Conservation (phyloP, 805 yeast genomes). For the Saccharomycopsis oosterbeekiorum region DNA sequence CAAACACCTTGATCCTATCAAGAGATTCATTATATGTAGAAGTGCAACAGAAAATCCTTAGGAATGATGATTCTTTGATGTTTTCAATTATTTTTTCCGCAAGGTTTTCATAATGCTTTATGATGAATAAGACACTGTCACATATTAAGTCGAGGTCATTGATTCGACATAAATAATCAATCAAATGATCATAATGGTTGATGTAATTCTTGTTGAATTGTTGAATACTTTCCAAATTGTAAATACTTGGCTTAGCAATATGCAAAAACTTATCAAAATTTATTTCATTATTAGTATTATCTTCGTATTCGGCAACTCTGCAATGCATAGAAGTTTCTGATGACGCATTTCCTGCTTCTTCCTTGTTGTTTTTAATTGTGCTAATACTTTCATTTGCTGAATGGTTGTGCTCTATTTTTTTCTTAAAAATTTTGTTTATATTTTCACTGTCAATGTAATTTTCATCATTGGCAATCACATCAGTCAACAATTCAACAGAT, state of each 20-base stretch:
- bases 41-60: constrained; percentile 54
- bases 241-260: background rate
- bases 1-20: constrained; percentile 43
- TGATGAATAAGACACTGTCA: constrained; percentile 36
- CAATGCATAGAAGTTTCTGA: background rate
- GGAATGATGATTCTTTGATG: constrained; percentile 23
- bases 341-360: constrained; percentile 19
- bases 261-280: background rate
- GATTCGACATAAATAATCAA: background rate
- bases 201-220: background rate
- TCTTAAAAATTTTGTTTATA: background rate
- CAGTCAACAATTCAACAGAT: constrained; percentile 54
- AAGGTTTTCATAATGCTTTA: constrained; percentile 48
- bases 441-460: background rate
- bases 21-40: constrained; percentile 50
- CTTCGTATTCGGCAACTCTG: constrained; percentile 14
- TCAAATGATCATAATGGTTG: background rate
- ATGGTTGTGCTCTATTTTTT: background rate
- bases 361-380: constrained; percentile 3
- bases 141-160: constrained; percentile 14
- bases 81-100: constrained; percentile 29
- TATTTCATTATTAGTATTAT: background rate
- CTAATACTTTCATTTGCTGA: background rate
- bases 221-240: background rate
- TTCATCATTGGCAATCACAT: constrained; percentile 22